These are phyloP conservation scores for Cucurbita moschata DNA, from an alignment of 306 rosid genomes.

Conservation along the genomic window DNA sequence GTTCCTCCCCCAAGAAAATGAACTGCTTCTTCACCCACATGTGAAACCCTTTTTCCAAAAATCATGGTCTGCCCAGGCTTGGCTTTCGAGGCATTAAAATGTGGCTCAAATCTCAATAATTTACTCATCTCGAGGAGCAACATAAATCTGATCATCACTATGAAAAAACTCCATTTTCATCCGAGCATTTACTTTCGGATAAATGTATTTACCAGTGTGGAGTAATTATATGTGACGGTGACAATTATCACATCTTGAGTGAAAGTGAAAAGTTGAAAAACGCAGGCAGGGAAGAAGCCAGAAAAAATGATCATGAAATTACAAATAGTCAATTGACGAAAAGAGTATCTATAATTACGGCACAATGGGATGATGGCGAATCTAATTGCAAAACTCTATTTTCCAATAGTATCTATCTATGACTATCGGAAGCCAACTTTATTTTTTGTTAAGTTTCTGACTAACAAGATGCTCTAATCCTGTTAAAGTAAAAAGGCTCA, in stretches of 20 bases:
- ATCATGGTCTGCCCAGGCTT: constrained; percentile 16
- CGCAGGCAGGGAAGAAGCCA: constrained; percentile 13
- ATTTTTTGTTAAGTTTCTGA: background rate
- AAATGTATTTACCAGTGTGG: background rate
- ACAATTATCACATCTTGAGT: constrained; percentile 14
- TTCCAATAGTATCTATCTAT: background rate
- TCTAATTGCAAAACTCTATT: background rate
- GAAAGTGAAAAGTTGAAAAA: constrained; percentile 11
- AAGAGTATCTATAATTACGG: background rate
- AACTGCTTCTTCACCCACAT: background rate
- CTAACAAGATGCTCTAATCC: background rate
- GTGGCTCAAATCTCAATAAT: constrained; percentile 35
- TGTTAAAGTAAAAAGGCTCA: background rate
- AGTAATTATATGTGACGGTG: background rate
- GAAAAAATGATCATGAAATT: constrained; percentile 11
- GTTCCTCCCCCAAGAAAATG: background rate
- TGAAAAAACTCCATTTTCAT: background rate
- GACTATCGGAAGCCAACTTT: background rate
- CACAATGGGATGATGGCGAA: background rate
- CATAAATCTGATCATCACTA: background rate
- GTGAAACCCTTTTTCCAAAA: background rate
- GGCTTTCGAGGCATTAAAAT: constrained; percentile 15
- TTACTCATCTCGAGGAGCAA: constrained; percentile 9
- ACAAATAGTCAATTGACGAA: constrained; percentile 1
- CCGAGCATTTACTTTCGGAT: background rate